Base-by-base conservation (phyloP, 306 rosid genomes). In the Trichosanthes truncata region DNA sequence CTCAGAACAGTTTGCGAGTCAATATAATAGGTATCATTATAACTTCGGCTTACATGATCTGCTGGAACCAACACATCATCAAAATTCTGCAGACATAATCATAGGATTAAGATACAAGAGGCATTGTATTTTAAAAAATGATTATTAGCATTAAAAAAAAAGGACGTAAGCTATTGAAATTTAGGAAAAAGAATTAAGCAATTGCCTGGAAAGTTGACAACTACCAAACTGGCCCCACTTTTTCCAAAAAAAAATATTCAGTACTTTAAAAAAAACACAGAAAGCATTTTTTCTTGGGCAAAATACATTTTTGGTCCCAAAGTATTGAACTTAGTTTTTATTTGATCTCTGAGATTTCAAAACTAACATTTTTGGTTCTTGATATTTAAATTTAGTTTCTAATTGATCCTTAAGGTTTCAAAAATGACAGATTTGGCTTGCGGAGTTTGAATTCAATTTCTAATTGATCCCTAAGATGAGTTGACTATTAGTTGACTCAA, bases 61-160 rank as follows among this genome's bases (percentile, higher is more conserved):
- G 85, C 88, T 78, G 98, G 99, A 89, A 96, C 99, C 85, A 96
- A 87, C 75, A 96, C 98, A 87, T 96, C 98, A 84, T 96, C 99
- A 86, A 96, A 96, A 89, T 96, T 96, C 98, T 96, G 93, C 83
- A 85, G 62, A 33, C 35, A 72, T 33, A 71, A 26, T 25, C 33
- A 23, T 51, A 20, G 18, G 9, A 74, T 60, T 61, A 25, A 20
- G 69, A 38, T 40, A 49, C 18, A 33, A 31, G 25, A 74, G 25
- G 38, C 62, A 18, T 52, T 31, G 63, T 52, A 49, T 51, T 61
- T 49, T 29, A 9, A 36, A 35, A 40, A 5, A 38, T 13, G 6
- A 66, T 66, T 1, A n/a, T 18, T 66, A 66, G 10, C 36, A 66
- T 15, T 7, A 10, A 36, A 36, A 48, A 41, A 48, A 51, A 9